Conservation (phyloP, 2,329 filamentous ascomycete species). For the Orbilia brochopaga region DNA sequence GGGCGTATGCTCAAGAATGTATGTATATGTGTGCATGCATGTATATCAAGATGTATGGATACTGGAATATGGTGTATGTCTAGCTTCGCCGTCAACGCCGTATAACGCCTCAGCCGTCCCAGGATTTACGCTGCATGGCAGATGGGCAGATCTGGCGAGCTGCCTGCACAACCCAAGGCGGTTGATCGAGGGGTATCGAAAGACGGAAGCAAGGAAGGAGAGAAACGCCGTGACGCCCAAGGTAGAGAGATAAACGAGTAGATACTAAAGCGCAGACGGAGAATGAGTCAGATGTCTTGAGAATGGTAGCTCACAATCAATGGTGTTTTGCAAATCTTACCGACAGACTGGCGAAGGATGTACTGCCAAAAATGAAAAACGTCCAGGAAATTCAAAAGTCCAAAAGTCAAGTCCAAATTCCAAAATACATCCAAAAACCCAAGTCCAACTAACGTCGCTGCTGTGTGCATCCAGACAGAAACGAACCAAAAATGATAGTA, state of each 20-base stretch:
- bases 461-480: no score
- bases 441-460: no score
- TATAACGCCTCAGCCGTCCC: conserved; percentile 4
- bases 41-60: neutral
- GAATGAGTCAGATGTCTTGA: conserved; percentile 2
- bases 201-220: neutral
- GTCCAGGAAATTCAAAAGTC: conserved; percentile 4
- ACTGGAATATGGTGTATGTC: neutral
- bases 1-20: neutral
- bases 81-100: conserved; percentile 7
- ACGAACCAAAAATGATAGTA: no score
- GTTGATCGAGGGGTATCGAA: conserved; percentile 2
- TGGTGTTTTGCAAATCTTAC: neutral
- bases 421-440: no score
- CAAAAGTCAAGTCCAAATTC: neutral
- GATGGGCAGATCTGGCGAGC: neutral
- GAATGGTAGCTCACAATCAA: neutral
- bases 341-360: neutral
- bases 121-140: neutral
- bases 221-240: neutral
- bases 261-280: neutral
- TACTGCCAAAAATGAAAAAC: neutral
- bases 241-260: neutral
- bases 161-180: conserved; percentile 1
- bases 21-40: neutral